phyloP scores from a whole-genome alignment of 2,329 filamentous ascomycete species.

The Aspergillus amoenus region DNA sequence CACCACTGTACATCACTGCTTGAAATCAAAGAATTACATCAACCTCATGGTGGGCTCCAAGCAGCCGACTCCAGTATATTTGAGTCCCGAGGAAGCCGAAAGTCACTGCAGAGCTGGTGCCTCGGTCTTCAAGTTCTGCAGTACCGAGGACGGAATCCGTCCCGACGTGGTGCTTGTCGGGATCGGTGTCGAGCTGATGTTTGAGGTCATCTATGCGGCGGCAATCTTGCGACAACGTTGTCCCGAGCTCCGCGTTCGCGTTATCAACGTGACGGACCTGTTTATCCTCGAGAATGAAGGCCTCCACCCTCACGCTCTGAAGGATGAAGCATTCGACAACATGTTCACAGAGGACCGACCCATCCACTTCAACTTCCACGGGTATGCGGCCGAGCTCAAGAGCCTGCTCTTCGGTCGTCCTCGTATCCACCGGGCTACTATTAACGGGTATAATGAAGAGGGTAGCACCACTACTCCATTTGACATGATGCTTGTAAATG shows the following conservation, averaged over 20 bases:
- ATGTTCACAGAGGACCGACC: slow-evolving; percentile 58
- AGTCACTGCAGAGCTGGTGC: slow-evolving; percentile 61
- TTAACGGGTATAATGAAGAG: slow-evolving; percentile 64
- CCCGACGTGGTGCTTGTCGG: slow-evolving; percentile 65
- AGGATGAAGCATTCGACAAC: slow-evolving; percentile 51
- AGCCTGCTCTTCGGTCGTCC: slow-evolving; percentile 61
- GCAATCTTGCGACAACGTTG: slow-evolving; percentile 52
- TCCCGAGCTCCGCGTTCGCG: slow-evolving; percentile 57
- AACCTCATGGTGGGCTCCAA: slow-evolving; percentile 70
- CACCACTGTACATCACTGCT: slow-evolving; percentile 61
- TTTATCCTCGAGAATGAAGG: slow-evolving; percentile 60
- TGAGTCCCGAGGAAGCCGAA: slow-evolving; percentile 60
- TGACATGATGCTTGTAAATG: slow-evolving; percentile 67
- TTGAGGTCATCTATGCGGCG: slow-evolving; percentile 63
- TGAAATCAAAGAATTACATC: slow-evolving; percentile 63
- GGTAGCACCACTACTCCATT: slow-evolving; percentile 68
- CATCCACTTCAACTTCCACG: slow-evolving; percentile 68
- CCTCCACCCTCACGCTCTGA: slow-evolving; percentile 60
- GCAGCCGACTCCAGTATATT: slow-evolving; percentile 62
- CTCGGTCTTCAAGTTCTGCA: slow-evolving; percentile 62
- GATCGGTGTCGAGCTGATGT: slow-evolving; percentile 65
- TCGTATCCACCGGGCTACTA: slow-evolving; percentile 51
- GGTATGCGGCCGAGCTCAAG: slow-evolving; percentile 61
- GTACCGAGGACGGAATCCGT: slow-evolving; percentile 53
- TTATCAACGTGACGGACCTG: slow-evolving; percentile 66